Evolutionary conservation across 1,284 basidiomycete genomes (phyloP).

Genomic region (Puccinia polysora): DNA sequence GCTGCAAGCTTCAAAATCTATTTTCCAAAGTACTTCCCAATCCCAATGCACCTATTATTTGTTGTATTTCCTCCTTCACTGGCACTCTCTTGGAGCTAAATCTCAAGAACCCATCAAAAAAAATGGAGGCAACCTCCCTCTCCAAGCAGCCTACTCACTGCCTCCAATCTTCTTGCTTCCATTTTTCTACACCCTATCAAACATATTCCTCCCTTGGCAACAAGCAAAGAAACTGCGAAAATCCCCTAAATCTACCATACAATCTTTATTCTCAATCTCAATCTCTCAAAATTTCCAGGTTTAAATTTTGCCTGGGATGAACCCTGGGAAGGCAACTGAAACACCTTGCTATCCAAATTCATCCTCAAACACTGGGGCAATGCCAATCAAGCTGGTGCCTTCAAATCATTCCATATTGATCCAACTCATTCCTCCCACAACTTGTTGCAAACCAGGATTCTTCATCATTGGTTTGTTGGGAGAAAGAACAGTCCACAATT

Average conservation of each 20-base stretch:
- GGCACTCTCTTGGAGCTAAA: not conserved
- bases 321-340: not conserved
- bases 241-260: not conserved
- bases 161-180: not conserved
- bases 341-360: not conserved
- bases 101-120: not conserved
- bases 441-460: not conserved
- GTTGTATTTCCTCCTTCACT: not conserved
- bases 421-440: not conserved
- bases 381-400: not conserved
- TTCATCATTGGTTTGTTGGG: constrained; percentile 9
- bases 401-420: constrained; percentile 9
- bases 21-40: constrained; percentile 3
- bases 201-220: not conserved
- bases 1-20: not conserved
- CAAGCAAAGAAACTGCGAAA: not conserved
- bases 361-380: constrained; percentile 13
- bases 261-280: not conserved
- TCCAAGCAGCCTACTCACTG: not conserved
- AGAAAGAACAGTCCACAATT: not conserved
- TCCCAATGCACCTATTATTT: constrained; percentile 4
- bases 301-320: constrained; percentile 4
- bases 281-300: not conserved
- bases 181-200: constrained; percentile 3
- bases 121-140: not conserved